These are phyloP conservation scores for Lophiotrema nucula DNA, from an alignment of 495 filamentous ascomycete genomes.

Conservation along the genomic window DNA sequence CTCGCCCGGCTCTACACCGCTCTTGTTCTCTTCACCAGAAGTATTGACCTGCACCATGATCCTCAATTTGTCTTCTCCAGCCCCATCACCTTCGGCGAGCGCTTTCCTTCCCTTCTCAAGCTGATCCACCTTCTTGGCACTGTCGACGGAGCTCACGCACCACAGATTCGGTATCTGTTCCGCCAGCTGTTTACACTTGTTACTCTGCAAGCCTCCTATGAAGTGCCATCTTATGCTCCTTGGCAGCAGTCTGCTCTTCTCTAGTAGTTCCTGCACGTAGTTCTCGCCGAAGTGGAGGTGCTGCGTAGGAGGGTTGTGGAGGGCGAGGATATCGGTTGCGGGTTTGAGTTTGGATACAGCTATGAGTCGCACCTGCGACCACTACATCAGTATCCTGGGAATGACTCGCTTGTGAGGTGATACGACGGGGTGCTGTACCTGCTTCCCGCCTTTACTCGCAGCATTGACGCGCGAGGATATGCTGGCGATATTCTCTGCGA, in stretches of 20 bases:
- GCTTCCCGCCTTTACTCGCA: conserved; percentile 23
- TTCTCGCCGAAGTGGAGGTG: conserved; percentile 95
- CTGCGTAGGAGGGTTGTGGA: conserved; percentile 55
- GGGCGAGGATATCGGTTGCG: conserved; percentile 77
- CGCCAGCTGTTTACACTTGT: conserved; percentile 86
- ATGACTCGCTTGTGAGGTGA: not conserved
- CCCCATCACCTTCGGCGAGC: conserved; percentile 31
- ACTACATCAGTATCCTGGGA: not conserved
- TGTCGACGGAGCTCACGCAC: conserved; percentile 88
- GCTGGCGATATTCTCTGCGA: conserved; percentile 38
- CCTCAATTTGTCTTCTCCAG: conserved; percentile 52
- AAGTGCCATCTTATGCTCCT: conserved; percentile 87
- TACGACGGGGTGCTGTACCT: conserved; percentile 11
- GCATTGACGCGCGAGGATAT: conserved; percentile 37
- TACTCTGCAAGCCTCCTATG: conserved; percentile 86
- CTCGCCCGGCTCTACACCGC: conserved; percentile 65
- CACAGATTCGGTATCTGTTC: conserved; percentile 84
- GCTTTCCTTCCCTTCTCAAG: conserved; percentile 74
- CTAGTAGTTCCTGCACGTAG: conserved; percentile 86
- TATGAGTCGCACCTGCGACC: conserved; percentile 70
- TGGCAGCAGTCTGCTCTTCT: conserved; percentile 80
- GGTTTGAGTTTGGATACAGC: conserved; percentile 95
- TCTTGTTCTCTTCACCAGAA: conserved; percentile 81
- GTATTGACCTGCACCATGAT: conserved; percentile 95
- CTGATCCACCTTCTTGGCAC: conserved; percentile 76